Conservation (phyloP, 2,329 filamentous ascomycete species). For the Graphilbum sp. region DNA sequence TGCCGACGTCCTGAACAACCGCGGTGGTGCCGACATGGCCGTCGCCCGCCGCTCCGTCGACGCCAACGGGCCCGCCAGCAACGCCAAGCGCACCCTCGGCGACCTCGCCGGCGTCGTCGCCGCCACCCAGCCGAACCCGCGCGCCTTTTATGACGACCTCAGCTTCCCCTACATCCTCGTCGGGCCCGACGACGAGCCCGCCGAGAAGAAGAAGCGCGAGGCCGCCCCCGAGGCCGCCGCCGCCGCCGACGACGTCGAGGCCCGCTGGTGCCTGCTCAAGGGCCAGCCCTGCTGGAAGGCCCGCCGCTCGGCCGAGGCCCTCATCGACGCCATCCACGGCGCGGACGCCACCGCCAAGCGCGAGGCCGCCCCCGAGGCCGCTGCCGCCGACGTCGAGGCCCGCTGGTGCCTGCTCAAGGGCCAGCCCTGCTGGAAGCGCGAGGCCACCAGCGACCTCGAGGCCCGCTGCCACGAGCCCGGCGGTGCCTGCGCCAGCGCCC, state of each 20-base stretch:
- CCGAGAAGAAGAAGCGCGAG: constrained; percentile 3
- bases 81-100: constrained; percentile 9
- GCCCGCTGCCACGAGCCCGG: constrained; percentile 16
- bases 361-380: constrained; percentile 5
- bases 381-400: constrained; percentile 10
- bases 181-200: constrained; percentile 2
- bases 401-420: constrained; percentile 20
- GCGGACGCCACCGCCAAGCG: constrained; percentile 3
- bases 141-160: constrained; percentile 10
- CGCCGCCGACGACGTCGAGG: constrained; percentile 5
- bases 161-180: constrained; percentile 7
- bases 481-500: constrained; percentile 18
- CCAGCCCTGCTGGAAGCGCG: constrained; percentile 25
- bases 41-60: constrained; percentile 8
- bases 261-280: constrained; percentile 5
- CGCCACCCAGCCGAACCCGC: constrained; percentile 9
- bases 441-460: constrained; percentile 8
- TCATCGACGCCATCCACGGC: constrained; percentile 4
- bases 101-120: constrained; percentile 10
- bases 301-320: constrained; percentile 6
- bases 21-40: not conserved
- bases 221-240: not conserved
- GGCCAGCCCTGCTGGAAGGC: constrained; percentile 9
- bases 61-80: constrained; percentile 7
- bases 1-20: constrained; percentile 3